phyloP scores from a whole-genome alignment of 371 early-diverging fungal species.

The Nosema granulosis region DNA sequence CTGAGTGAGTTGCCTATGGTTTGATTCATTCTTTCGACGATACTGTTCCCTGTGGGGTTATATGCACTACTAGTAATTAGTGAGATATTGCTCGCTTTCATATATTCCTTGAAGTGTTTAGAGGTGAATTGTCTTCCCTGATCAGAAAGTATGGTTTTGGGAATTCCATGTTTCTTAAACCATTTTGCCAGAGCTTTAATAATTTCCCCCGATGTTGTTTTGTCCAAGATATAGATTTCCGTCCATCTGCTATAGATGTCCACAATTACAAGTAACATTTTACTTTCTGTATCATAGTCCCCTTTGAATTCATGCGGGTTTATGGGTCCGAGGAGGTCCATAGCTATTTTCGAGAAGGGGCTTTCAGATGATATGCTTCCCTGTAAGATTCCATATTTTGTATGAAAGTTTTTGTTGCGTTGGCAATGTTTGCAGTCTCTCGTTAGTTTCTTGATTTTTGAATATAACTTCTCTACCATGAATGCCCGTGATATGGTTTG shows the following conservation, averaged over 20 bases:
- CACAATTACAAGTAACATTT: conserved; percentile 10
- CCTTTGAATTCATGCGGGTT: background rate
- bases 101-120: background rate
- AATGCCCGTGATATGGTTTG: background rate
- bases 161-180: conserved; percentile 21
- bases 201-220: background rate
- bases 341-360: conserved; percentile 1
- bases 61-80: conserved; percentile 4
- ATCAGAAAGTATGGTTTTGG: conserved; percentile 17
- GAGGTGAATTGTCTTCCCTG: conserved; percentile 25
- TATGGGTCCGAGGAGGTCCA: conserved; percentile 31
- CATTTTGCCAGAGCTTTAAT: background rate
- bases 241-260: conserved; percentile 12
- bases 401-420: background rate
- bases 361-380: background rate
- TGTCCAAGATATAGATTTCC: background rate
- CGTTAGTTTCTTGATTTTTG: background rate
- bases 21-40: conserved; percentile 21
- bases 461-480: background rate
- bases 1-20: background rate
- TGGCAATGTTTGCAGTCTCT: background rate
- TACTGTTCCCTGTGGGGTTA: background rate
- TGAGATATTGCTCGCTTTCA: background rate
- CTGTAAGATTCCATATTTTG: background rate
- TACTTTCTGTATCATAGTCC: background rate